Percentiles rank a stretch among this genome's conserved stretches.
Conservation (phyloP, 345 rosid genomes). For the Gossypium australe region DNA sequence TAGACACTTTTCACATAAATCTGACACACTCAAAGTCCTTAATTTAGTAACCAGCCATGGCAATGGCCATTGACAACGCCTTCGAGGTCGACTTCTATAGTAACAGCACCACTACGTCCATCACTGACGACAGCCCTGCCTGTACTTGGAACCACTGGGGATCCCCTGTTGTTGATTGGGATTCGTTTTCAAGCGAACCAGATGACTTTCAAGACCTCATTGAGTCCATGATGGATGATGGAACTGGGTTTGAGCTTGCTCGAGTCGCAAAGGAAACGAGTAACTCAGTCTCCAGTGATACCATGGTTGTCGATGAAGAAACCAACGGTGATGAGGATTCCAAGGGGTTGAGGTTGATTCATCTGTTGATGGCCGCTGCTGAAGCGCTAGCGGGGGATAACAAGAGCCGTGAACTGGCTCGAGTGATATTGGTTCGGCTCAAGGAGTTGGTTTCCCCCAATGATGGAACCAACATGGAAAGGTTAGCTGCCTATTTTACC, state of each 20-base stretch:
- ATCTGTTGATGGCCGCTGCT: conserved; percentile 80
- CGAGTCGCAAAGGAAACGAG: conserved; percentile 15
- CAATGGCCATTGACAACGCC: conserved; percentile 41
- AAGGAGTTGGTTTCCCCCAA: conserved; percentile 70
- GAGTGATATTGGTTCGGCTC: conserved; percentile 92
- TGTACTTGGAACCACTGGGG: conserved; percentile 50
- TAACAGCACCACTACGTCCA: conserved; percentile 29
- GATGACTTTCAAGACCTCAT: conserved; percentile 64
- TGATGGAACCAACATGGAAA: conserved; percentile 74
- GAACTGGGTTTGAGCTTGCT: conserved; percentile 13
- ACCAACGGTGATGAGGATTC: conserved; percentile 41
- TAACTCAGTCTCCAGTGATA: conserved; percentile 37
- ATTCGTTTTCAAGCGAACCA: conserved; percentile 32
- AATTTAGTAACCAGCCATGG: conserved; percentile 34
- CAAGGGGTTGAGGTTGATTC: conserved; percentile 79
- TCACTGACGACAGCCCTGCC: conserved; percentile 30
- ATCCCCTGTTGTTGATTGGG: conserved; percentile 79
- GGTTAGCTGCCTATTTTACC: conserved; percentile 73
- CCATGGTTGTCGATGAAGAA: conserved; percentile 29
- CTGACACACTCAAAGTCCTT: background rate
- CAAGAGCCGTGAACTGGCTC: conserved; percentile 66
- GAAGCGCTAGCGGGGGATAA: conserved; percentile 66
- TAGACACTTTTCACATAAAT: background rate
- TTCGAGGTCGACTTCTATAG: conserved; percentile 42
- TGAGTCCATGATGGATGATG: conserved; percentile 55